A percentile compares a stretch with the other conserved stretches of the same genome.
Evolutionary conservation across 108 stramenopile genomes (phyloP).

Genomic region (Cyclotella kingstonii): DNA sequence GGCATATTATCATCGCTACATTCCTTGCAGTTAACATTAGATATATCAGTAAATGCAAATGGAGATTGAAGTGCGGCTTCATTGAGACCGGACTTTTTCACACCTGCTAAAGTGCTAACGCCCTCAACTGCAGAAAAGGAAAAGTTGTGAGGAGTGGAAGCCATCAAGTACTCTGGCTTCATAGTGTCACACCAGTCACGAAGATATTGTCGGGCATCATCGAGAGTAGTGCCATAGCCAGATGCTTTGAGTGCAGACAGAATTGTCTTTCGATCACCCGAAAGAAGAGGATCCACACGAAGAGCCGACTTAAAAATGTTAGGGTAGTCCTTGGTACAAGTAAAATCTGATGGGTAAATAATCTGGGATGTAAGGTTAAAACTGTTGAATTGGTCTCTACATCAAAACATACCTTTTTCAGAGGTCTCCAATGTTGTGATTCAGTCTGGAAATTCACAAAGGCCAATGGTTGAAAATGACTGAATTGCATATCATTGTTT

Average conservation of each 20-base stretch:
- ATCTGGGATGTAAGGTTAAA: neutral
- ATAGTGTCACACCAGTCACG: constrained; percentile 82
- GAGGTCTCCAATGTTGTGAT: constrained; percentile 71
- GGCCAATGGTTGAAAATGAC: neutral
- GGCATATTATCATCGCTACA: constrained; percentile 59
- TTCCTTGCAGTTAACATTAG: constrained; percentile 19
- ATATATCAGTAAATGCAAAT: constrained; percentile 55
- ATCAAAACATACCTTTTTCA: constrained; percentile 33
- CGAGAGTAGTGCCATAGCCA: constrained; percentile 66
- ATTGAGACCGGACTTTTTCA: constrained; percentile 53
- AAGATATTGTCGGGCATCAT: constrained; percentile 75
- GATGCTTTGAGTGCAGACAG: constrained; percentile 56
- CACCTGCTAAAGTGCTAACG: constrained; percentile 37
- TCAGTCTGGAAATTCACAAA: constrained; percentile 35
- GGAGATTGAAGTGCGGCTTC: constrained; percentile 61
- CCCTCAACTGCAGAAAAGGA: constrained; percentile 30
- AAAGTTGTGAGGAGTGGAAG: constrained; percentile 89
- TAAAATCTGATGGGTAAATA: neutral
- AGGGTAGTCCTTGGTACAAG: constrained; percentile 40
- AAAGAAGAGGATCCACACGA: constrained; percentile 87
- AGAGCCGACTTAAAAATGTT: constrained; percentile 74
- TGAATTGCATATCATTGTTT: neutral
- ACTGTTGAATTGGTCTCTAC: neutral
- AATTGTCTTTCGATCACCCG: constrained; percentile 64
- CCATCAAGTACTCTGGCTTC: constrained; percentile 90